These are phyloP conservation scores for Calonectria hawksworthii DNA, from an alignment of 2,329 filamentous ascomycete genomes.

Conservation along the genomic window DNA sequence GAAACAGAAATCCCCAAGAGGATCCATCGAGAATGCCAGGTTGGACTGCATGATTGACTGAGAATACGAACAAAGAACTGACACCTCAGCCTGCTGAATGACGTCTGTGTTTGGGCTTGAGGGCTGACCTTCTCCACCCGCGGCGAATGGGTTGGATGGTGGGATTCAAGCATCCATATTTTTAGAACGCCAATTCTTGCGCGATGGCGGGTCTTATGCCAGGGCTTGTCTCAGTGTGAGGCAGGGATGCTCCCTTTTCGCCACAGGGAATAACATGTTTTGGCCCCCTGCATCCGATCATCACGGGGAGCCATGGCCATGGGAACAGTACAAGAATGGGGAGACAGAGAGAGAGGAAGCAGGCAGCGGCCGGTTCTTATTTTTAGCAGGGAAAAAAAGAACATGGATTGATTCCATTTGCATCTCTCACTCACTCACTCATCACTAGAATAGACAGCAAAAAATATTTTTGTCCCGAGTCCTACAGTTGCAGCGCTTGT, in stretches of 20 bases:
- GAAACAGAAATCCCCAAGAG: background rate
- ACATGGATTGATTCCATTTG: background rate
- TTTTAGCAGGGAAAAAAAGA: background rate
- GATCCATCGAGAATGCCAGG: slow-evolving; percentile 22
- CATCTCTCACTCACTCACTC: background rate
- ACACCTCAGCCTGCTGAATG: slow-evolving; percentile 21
- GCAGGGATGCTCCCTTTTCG: slow-evolving; percentile 11
- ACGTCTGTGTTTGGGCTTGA: slow-evolving; percentile 25
- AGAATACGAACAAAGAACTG: slow-evolving; percentile 26
- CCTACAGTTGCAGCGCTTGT: background rate
- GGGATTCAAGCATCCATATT: slow-evolving; percentile 14
- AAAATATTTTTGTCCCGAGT: background rate
- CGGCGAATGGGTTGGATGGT: slow-evolving; percentile 10
- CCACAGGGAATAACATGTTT: slow-evolving; percentile 12
- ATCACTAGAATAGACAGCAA: background rate
- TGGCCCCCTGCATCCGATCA: slow-evolving; percentile 21
- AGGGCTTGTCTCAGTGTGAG: slow-evolving; percentile 15
- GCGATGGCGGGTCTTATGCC: slow-evolving; percentile 7
- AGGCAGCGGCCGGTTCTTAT: background rate
- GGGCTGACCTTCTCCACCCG: slow-evolving; percentile 14
- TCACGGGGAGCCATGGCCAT: slow-evolving; percentile 6
- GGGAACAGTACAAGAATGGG: background rate
- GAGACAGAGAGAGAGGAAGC: background rate
- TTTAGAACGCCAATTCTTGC: slow-evolving; percentile 16
- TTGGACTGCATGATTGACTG: slow-evolving; percentile 26